phyloP scores from a whole-genome alignment of 768 basidiomycete species.

The Tulasnella sp. region DNA sequence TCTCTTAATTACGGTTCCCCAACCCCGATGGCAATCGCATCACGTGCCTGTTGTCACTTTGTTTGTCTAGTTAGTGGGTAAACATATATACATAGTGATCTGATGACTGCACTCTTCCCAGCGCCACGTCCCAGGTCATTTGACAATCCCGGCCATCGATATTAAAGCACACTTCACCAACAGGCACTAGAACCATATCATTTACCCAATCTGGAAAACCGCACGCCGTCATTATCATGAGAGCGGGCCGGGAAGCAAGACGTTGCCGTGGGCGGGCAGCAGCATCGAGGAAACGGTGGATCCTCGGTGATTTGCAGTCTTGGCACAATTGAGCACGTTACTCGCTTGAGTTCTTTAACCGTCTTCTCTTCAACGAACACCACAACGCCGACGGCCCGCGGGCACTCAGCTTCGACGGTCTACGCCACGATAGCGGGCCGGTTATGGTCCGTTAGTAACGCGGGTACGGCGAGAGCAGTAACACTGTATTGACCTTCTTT shows the following conservation, averaged over 20 bases:
- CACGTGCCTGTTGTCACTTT: not conserved
- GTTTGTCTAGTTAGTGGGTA: not conserved
- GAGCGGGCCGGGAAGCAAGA: not conserved
- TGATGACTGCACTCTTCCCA: not conserved
- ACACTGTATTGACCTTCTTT: not conserved
- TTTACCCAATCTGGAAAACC: not conserved
- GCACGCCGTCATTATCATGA: not conserved
- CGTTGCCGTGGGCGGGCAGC: not conserved
- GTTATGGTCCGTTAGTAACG: slow-evolving; percentile 9
- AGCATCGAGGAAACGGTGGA: not conserved
- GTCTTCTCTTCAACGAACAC: not conserved
- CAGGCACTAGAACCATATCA: not conserved
- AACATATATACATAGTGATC: not conserved
- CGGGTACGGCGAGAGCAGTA: not conserved
- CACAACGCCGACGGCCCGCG: not conserved
- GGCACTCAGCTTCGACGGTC: not conserved
- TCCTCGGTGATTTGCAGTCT: not conserved
- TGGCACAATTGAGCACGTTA: not conserved
- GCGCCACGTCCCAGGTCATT: not conserved
- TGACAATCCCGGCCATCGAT: not conserved
- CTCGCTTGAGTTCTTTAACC: not conserved
- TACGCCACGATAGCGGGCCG: not conserved
- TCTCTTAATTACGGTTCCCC: not conserved
- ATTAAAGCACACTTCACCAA: not conserved
- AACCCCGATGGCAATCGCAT: not conserved